Conservation (phyloP, 495 filamentous ascomycete species). For the Hypoxylon intermedium region DNA sequence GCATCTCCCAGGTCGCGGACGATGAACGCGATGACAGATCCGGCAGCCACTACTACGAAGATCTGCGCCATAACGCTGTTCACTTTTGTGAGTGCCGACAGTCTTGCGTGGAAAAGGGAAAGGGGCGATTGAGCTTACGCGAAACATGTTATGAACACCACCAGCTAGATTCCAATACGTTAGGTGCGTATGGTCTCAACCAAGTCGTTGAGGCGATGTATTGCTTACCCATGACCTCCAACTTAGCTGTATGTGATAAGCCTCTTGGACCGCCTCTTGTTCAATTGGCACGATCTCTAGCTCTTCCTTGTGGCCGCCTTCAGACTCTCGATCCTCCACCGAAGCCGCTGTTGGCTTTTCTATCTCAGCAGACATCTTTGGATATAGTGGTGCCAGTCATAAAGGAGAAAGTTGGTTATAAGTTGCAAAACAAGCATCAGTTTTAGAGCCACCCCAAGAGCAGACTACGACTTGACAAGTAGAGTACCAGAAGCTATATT, state of each 20-base stretch:
- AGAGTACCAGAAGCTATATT: too few relatives aligned
- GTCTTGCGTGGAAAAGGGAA: neutral
- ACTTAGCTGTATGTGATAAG: constrained; percentile 41
- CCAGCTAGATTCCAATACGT: constrained; percentile 34
- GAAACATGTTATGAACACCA: constrained; percentile 50
- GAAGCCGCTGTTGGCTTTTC: constrained; percentile 17
- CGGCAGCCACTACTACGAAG: constrained; percentile 63
- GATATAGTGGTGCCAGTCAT: too few relatives aligned
- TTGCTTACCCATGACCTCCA: constrained; percentile 49
- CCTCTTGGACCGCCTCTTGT: constrained; percentile 40
- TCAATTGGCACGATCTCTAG: constrained; percentile 42
- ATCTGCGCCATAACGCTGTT: constrained; percentile 55
- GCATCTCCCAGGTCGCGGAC: constrained; percentile 59
- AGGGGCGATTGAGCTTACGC: constrained; percentile 37
- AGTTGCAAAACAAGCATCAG: neutral
- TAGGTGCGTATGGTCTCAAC: constrained; percentile 1
- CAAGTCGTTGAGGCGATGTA: neutral
- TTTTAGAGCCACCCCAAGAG: too few relatives aligned
- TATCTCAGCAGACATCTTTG: constrained; percentile 15
- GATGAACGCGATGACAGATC: constrained; percentile 63
- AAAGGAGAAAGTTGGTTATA: neutral
- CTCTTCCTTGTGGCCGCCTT: constrained; percentile 4
- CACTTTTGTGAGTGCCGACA: neutral
- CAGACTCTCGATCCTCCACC: constrained; percentile 11
- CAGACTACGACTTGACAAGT: too few relatives aligned